Conservation (phyloP, 2,329 filamentous ascomycete species). For the Penicillium freii region DNA sequence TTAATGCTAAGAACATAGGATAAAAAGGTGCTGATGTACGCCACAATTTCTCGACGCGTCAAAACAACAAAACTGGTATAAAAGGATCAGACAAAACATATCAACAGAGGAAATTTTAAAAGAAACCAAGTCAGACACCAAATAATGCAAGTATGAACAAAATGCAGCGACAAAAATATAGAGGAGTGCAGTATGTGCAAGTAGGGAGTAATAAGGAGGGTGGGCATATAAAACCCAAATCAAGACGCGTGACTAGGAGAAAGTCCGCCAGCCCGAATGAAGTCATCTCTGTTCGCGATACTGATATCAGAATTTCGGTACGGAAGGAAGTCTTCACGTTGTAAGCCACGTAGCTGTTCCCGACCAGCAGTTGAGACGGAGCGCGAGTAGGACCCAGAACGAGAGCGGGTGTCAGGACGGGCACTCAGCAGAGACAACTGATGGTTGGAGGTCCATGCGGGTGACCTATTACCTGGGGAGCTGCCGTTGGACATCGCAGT, state of each 20-base stretch:
- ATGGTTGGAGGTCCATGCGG: constrained; percentile 16
- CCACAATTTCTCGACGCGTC: background rate
- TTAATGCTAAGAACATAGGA: background rate
- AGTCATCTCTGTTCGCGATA: constrained; percentile 36
- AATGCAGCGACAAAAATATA: background rate
- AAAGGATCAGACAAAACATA: background rate
- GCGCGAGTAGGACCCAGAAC: constrained; percentile 18
- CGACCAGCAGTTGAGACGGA: constrained; percentile 30
- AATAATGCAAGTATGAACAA: constrained; percentile 8
- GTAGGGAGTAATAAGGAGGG: background rate
- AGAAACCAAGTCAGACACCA: constrained; percentile 1
- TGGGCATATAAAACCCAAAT: background rate
- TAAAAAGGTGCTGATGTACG: background rate
- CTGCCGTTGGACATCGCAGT: constrained; percentile 14
- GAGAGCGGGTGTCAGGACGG: constrained; percentile 4
- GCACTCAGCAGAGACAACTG: constrained; percentile 14
- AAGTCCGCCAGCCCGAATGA: constrained; percentile 29
- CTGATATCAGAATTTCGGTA: constrained; percentile 43
- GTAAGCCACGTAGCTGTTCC: constrained; percentile 34
- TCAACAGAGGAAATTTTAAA: background rate
- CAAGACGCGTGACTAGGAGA: constrained; percentile 5
- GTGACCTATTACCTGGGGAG: constrained; percentile 11
- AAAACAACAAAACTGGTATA: constrained; percentile 1
- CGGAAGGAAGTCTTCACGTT: constrained; percentile 35
- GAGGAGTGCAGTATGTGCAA: constrained; percentile 7